Evolutionary conservation across 176 grass and related monocot species (phyloP), one percentile per base, ranked within the genome.

Genomic region (Chloris gayana): DNA sequence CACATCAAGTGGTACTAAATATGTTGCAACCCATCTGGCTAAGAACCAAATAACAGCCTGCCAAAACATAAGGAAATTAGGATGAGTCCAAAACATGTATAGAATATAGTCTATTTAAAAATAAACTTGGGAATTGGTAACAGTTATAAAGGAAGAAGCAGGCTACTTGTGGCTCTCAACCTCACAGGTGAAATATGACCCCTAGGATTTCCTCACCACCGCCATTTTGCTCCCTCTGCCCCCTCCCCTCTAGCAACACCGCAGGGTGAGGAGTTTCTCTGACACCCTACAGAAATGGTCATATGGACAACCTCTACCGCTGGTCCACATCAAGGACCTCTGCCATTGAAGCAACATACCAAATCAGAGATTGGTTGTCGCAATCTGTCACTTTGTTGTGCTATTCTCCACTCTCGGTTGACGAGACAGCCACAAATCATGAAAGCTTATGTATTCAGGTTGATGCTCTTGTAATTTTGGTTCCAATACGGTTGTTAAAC

Each of bases 21-120:
- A 98, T 72, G 95, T 98, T 47, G 87, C 92, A 32, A 93, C 90
- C 92, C 92, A 98, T 95, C 95, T 95, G 64, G 92, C 88, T 80
- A 98, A 67, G 91, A 98, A 98, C 88, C 90, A 98, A 64, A 95
- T 82, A 24, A 95, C 70, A 29, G 92, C 92, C 95, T 98, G 86
- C 58, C 73, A 78, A 89, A n/a, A 49, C 70, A 89, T 74, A 81
- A 79, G 71, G 9, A 92, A 69, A 75, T 81, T 86, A 91, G 30
- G 82, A 66, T 4, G 74, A 44, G 31, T 44, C 35, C 34, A 41
- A 30, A 45, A 85, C 38, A 66, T 49, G 38, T 66, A 75, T 69
- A 76, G 33, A 85, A 58, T 33, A 70, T 13, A 19, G 13, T 34
- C 50, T 68, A 80, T 14, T 56, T 56, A n/a, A 5, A 57, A 61